Conservation (phyloP, 495 filamentous ascomycete species). For the Penicillium egyptiacum region DNA sequence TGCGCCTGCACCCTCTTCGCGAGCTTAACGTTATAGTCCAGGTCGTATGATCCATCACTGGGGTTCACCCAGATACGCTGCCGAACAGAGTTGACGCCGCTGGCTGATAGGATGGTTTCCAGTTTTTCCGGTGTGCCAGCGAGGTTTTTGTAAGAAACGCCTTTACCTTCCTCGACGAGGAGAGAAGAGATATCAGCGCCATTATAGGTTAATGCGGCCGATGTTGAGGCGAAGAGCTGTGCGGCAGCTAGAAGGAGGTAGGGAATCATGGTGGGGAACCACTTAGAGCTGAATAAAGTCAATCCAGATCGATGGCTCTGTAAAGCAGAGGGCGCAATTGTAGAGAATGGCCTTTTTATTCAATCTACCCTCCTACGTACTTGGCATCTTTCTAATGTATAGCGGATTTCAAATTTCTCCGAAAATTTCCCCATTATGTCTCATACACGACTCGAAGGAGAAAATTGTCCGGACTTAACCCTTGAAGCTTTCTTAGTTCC, state of each 20-base stretch:
- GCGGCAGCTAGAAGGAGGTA: slow-evolving; percentile 25
- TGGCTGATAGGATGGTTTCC: slow-evolving; percentile 61
- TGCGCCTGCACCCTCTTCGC: slow-evolving; percentile 63
- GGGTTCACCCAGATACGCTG: slow-evolving; percentile 76
- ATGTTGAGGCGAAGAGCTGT: slow-evolving; percentile 24
- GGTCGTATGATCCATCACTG: slow-evolving; percentile 60
- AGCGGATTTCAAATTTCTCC: not conserved
- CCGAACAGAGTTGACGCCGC: slow-evolving; percentile 68
- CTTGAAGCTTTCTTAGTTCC: not conserved
- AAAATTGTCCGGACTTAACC: not conserved
- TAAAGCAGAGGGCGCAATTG: not conserved
- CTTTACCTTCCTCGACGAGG: slow-evolving; percentile 60
- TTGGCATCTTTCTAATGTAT: not conserved
- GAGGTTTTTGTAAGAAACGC: slow-evolving; percentile 58
- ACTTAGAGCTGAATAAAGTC: not conserved
- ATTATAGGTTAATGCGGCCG: slow-evolving; percentile 57
- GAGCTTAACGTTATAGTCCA: slow-evolving; percentile 68
- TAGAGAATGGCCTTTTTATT: not conserved
- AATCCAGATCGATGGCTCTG: not conserved
- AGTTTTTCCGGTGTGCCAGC: slow-evolving; percentile 54
- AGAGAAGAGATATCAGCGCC: slow-evolving; percentile 76
- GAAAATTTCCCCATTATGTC: not conserved
- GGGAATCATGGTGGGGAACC: slow-evolving; percentile 20
- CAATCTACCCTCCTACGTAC: not conserved
- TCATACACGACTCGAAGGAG: not conserved